phyloP scores from a whole-genome alignment of 2,329 filamentous ascomycete genomes.

The Tolypocladium paradoxum region DNA sequence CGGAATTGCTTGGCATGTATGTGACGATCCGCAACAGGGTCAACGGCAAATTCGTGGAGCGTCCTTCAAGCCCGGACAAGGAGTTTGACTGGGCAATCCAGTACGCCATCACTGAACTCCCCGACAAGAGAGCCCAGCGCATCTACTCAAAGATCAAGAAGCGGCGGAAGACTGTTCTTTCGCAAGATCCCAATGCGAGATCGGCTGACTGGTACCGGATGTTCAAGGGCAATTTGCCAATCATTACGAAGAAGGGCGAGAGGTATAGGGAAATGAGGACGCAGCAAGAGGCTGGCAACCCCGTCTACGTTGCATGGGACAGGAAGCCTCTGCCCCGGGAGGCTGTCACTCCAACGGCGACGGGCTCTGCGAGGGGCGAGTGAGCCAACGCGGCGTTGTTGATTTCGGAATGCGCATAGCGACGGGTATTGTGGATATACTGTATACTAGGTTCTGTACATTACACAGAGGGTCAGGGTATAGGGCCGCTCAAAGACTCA shows the following conservation, averaged over 20 bases:
- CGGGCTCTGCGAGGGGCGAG: neutral
- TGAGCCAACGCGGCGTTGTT: neutral
- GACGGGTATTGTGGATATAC: neutral
- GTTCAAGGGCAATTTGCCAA: constrained; percentile 30
- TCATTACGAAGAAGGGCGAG: constrained; percentile 42
- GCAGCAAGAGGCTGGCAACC: constrained; percentile 33
- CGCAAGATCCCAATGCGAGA: constrained; percentile 28
- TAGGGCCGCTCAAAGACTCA: neutral
- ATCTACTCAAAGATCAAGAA: constrained; percentile 47
- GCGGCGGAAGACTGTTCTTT: constrained; percentile 40
- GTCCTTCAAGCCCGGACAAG: constrained; percentile 38
- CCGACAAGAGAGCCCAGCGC: constrained; percentile 26
- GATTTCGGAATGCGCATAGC: neutral
- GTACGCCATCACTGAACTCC: constrained; percentile 61
- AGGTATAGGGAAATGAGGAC: constrained; percentile 46
- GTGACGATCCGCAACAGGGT: constrained; percentile 64
- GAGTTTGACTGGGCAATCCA: constrained; percentile 58
- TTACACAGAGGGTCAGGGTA: neutral
- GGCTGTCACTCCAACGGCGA: no score
- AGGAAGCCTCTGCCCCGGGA: constrained; percentile 14
- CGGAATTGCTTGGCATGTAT: constrained; percentile 47
- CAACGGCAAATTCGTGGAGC: constrained; percentile 50
- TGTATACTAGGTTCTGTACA: neutral
- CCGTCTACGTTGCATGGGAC: constrained; percentile 36
- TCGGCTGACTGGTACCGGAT: constrained; percentile 34